Conservation (phyloP, 352 stramenopile species). For the Phytophthora uliginosa region DNA sequence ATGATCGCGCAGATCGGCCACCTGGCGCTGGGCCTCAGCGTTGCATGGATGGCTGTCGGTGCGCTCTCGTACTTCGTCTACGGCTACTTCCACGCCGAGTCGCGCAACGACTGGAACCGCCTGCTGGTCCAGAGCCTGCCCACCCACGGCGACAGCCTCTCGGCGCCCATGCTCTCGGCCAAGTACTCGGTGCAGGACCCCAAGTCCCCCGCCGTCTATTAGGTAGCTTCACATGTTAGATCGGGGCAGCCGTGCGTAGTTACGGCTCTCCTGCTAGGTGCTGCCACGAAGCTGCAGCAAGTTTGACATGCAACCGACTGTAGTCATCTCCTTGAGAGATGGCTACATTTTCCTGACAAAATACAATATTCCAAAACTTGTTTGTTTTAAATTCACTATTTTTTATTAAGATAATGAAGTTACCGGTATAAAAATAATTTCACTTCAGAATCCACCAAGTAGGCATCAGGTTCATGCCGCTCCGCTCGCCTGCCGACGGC, state of each 20-base stretch:
- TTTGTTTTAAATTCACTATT: too few species aligned
- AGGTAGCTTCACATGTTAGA: slow-evolving; percentile 24
- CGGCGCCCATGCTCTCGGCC: slow-evolving; percentile 46
- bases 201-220: slow-evolving; percentile 35
- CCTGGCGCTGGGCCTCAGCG: slow-evolving; percentile 46
- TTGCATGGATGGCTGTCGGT: slow-evolving; percentile 56
- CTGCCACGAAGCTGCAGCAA: slow-evolving; percentile 8
- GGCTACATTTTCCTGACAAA: background rate
- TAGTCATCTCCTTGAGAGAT: background rate
- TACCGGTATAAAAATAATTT: background rate
- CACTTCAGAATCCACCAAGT: slow-evolving; percentile 8
- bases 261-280: slow-evolving; percentile 20
- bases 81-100: slow-evolving; percentile 55
- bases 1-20: slow-evolving; percentile 64
- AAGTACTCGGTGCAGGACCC: slow-evolving; percentile 38
- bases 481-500: slow-evolving; percentile 12
- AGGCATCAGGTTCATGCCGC: slow-evolving; percentile 19
- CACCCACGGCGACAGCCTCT: slow-evolving; percentile 38
- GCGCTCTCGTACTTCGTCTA: slow-evolving; percentile 74
- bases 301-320: background rate
- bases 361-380: too few species aligned
- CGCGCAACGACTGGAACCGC: slow-evolving; percentile 50
- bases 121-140: slow-evolving; percentile 48
- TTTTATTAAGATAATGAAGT: too few species aligned
- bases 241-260: slow-evolving; percentile 13